A percentile compares a stretch with the other conserved stretches of the same genome.
Conservation (phyloP, 345 rosid genomes). For the Pseudoturritis turrita region DNA sequence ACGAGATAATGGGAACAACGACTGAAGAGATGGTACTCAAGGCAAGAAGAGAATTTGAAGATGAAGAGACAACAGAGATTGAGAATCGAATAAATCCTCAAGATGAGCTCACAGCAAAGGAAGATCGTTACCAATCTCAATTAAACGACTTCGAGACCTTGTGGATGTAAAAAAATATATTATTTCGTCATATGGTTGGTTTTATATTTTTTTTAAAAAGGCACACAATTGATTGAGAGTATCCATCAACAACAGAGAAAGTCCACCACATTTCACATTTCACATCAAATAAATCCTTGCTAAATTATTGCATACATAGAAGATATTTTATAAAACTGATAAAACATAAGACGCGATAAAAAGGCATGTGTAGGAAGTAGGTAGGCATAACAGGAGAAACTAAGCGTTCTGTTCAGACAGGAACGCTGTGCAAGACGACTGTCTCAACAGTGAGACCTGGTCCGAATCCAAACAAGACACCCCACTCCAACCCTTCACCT, state of each 20-base stretch:
- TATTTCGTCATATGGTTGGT: too few relatives aligned
- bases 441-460: slow-evolving; percentile 90
- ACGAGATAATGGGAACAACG: slow-evolving; percentile 67
- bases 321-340: background rate
- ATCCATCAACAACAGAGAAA: too few relatives aligned
- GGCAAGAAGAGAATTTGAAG: slow-evolving; percentile 38
- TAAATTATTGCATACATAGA: slow-evolving; percentile 2
- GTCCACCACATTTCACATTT: background rate
- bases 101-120: slow-evolving; percentile 21
- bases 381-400: background rate
- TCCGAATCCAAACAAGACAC: slow-evolving; percentile 76
- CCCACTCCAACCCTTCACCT: slow-evolving; percentile 87
- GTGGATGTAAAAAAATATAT: slow-evolving; percentile 24
- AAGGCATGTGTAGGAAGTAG: background rate
- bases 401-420: slow-evolving; percentile 18
- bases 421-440: slow-evolving; percentile 61
- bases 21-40: slow-evolving; percentile 72
- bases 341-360: background rate
- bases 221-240: too few relatives aligned
- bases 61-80: background rate
- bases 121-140: background rate
- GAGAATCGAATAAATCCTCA: slow-evolving; percentile 13
- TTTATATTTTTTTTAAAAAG: too few relatives aligned
- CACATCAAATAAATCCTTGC: slow-evolving; percentile 10
- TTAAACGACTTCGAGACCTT: slow-evolving; percentile 4